Percentiles rank a stretch among this genome's conserved stretches.
Evolutionary conservation across 495 filamentous ascomycete species (phyloP).

Genomic region (Filosporella fistucella): DNA sequence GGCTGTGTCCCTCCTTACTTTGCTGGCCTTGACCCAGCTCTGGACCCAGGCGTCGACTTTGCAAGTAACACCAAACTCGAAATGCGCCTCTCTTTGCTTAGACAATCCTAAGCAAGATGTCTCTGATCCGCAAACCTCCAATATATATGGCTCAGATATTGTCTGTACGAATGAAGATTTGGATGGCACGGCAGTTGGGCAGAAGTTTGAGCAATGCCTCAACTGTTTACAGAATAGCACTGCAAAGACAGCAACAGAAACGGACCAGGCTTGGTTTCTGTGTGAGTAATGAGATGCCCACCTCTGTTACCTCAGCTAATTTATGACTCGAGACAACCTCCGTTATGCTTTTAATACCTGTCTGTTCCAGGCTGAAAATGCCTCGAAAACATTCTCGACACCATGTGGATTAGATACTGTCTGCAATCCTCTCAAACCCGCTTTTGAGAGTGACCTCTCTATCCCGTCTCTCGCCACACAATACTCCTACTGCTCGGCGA

Average conservation of each 20-base stretch:
- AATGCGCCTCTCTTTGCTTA: conserved; percentile 41
- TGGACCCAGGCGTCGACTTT: conserved; percentile 19
- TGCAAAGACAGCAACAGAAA: conserved; percentile 36
- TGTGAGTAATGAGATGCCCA: conserved; percentile 30
- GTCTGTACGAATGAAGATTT: conserved; percentile 39
- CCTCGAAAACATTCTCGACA: conserved; percentile 2
- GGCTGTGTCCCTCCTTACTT: not conserved
- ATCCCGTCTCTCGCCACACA: conserved; percentile 2
- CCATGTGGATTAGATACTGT: conserved; percentile 8
- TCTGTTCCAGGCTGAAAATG: conserved; percentile 27
- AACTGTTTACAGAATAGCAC: conserved; percentile 46
- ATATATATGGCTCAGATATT: conserved; percentile 38
- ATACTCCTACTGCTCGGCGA: conserved; percentile 16
- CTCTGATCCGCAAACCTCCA: conserved; percentile 40
- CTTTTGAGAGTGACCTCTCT: conserved; percentile 12
- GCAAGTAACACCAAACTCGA: conserved; percentile 47
- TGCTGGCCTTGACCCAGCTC: conserved; percentile 1
- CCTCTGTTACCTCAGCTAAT: not conserved
- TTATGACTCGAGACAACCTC: conserved; percentile 26
- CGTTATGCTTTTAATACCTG: conserved; percentile 34
- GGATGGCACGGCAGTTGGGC: conserved; percentile 25
- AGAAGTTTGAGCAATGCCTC: conserved; percentile 44
- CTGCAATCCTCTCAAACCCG: conserved; percentile 10
- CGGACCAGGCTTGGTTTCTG: conserved; percentile 46
- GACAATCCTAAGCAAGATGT: conserved; percentile 32